Conservation (phyloP, 352 stramenopile species). For the Saprolegnia diclina region DNA sequence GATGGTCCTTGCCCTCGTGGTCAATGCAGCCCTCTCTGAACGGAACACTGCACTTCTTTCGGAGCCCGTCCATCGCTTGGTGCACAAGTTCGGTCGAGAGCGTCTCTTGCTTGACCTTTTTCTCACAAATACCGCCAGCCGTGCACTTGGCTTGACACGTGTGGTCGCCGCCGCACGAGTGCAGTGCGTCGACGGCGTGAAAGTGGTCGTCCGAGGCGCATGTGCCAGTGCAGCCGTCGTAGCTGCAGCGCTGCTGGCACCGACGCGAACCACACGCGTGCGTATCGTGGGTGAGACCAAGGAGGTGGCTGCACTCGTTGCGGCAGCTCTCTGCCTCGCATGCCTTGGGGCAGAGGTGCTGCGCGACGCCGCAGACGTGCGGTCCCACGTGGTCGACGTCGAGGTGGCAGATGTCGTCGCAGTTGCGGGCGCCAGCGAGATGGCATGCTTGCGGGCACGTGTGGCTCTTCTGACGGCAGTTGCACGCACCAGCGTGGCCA, state of each 20-base stretch:
- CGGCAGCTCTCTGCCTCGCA: constrained; percentile 44
- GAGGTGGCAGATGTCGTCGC: constrained; percentile 40
- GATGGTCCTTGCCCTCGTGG: constrained; percentile 39
- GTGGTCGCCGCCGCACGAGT: constrained; percentile 58
- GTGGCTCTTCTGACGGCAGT: constrained; percentile 59
- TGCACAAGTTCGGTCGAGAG: too few relatives aligned
- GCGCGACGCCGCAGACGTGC: constrained; percentile 48
- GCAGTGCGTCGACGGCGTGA: constrained; percentile 47
- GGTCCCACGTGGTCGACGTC: constrained; percentile 40
- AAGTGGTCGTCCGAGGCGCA: constrained; percentile 60
- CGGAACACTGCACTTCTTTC: constrained; percentile 49
- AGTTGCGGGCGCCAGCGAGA: constrained; percentile 44
- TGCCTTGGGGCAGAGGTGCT: constrained; percentile 49
- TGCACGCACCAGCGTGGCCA: constrained; percentile 60
- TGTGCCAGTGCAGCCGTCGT: constrained; percentile 48
- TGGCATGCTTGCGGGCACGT: constrained; percentile 48
- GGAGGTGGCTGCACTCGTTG: constrained; percentile 42
- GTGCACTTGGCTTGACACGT: constrained; percentile 48
- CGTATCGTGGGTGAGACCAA: constrained; percentile 42
- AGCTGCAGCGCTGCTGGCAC: constrained; percentile 54
- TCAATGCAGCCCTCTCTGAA: constrained; percentile 40
- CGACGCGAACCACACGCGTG: constrained; percentile 60
- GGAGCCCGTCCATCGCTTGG: constrained; percentile 73
- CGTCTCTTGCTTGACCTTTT: constrained; percentile 62
- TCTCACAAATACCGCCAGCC: constrained; percentile 58